phyloP scores from a whole-genome alignment of 495 filamentous ascomycete species.

The Arthonia radiata region DNA sequence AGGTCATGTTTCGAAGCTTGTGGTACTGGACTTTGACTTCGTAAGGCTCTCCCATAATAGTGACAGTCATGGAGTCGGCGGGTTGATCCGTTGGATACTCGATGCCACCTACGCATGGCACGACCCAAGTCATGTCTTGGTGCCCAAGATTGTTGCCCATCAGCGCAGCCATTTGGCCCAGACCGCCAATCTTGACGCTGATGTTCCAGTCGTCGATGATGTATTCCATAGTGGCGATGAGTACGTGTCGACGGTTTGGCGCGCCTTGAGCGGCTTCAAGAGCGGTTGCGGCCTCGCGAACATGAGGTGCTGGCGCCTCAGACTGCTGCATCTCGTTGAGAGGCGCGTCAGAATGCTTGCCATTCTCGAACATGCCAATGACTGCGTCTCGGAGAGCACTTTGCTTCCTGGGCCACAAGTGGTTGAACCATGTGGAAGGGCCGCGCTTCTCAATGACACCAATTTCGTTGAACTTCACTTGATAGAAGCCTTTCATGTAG shows the following conservation, averaged over 20 bases:
- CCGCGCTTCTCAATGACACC: conserved; percentile 20
- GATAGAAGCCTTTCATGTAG: conserved; percentile 43
- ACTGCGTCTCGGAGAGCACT: too few species aligned
- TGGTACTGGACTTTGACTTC: conserved; percentile 44
- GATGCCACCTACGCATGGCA: conserved; percentile 45
- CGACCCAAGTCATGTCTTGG: conserved; percentile 50
- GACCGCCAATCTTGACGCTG: conserved; percentile 49
- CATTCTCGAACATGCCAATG: too few species aligned
- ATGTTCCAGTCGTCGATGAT: conserved; percentile 48
- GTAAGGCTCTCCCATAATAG: conserved; percentile 37
- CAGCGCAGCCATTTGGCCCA: conserved; percentile 42
- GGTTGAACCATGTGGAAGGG: too few species aligned
- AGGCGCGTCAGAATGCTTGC: too few species aligned
- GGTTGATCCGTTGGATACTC: conserved; percentile 35
- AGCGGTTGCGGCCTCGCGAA: conserved; percentile 12
- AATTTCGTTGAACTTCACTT: conserved; percentile 44
- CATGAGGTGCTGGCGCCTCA: conserved; percentile 4
- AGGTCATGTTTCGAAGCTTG: conserved; percentile 40
- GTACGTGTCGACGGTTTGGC: conserved; percentile 26
- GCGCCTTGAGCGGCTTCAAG: conserved; percentile 19
- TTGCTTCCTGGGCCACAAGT: too few species aligned
- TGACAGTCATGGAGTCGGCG: conserved; percentile 38
- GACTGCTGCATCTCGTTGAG: conserved; percentile 2
- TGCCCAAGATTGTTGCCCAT: conserved; percentile 47
- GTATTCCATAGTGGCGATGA: conserved; percentile 52